Percentiles rank a stretch among this genome's conserved stretches.
Conservation (phyloP, 164 flowering plant genomes). For the Chimonanthus praecox region DNA sequence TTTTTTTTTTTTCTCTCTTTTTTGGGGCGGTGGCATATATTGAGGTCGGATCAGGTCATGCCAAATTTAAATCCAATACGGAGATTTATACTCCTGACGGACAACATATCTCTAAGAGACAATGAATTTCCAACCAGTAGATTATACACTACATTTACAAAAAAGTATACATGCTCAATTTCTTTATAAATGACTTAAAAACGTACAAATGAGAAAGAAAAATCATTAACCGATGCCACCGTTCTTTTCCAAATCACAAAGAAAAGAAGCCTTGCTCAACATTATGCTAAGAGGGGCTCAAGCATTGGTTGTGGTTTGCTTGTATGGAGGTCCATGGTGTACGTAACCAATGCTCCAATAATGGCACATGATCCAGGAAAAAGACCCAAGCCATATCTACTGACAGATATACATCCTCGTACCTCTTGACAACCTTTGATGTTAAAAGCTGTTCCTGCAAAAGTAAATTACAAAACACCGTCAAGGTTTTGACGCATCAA, state of each 20-base stretch:
- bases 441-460: conserved; percentile 39
- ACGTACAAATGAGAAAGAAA: not conserved
- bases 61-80: not conserved
- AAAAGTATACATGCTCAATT: not conserved
- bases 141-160: not conserved
- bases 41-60: not conserved
- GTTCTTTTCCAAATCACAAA: not conserved
- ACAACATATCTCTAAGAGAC: not conserved
- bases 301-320: conserved; percentile 27
- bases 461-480: not conserved
- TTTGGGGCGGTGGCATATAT: too few relatives aligned
- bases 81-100: not conserved
- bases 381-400: conserved; percentile 72
- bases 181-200: not conserved
- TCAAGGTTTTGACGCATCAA: too few relatives aligned
- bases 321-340: conserved; percentile 53
- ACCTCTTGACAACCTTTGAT: conserved; percentile 18
- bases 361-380: conserved; percentile 79
- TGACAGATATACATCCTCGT: conserved; percentile 31
- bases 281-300: conserved; percentile 57
- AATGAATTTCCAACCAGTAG: not conserved
- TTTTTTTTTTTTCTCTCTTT: too few relatives aligned
- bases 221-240: not conserved
- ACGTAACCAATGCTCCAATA: conserved; percentile 50
- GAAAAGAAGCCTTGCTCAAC: not conserved